phyloP scores from a whole-genome alignment of 768 basidiomycete genomes.

The Psilocybe azurescens region DNA sequence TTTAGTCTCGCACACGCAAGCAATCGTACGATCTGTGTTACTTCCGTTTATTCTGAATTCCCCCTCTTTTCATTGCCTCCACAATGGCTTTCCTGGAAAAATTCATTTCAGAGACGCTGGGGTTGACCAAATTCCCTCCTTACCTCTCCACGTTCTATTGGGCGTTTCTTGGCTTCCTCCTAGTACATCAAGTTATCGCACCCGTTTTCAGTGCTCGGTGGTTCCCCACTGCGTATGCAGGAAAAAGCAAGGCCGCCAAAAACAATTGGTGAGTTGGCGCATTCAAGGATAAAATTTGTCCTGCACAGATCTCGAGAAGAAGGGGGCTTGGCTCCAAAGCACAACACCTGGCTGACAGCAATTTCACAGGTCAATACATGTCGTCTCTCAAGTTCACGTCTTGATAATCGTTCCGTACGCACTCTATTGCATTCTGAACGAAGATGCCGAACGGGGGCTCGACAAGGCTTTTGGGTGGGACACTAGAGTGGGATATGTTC shows the following conservation, averaged over 20 bases:
- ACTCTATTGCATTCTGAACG: slow-evolving; percentile 48
- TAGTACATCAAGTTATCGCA: slow-evolving; percentile 61
- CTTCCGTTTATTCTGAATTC: not conserved
- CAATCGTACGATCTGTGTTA: slow-evolving; percentile 1
- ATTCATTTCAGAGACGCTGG: slow-evolving; percentile 41
- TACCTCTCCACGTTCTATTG: slow-evolving; percentile 59
- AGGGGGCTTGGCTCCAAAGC: not conserved
- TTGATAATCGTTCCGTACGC: slow-evolving; percentile 70
- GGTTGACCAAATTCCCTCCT: slow-evolving; percentile 58
- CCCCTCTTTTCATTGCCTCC: not conserved
- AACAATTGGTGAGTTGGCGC: slow-evolving; percentile 62
- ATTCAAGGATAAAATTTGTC: not conserved
- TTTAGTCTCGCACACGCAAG: not conserved
- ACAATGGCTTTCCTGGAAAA: slow-evolving; percentile 27
- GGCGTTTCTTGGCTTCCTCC: slow-evolving; percentile 61
- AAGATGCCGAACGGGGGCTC: slow-evolving; percentile 47
- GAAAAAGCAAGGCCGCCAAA: slow-evolving; percentile 47
- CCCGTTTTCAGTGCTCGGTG: slow-evolving; percentile 53
- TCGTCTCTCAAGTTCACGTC: slow-evolving; percentile 78
- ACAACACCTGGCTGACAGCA: not conserved
- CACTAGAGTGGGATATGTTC: slow-evolving; percentile 54
- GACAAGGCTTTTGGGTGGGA: slow-evolving; percentile 85
- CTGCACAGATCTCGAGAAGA: not conserved
- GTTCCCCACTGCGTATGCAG: slow-evolving; percentile 56
- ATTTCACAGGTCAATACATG: slow-evolving; percentile 62